Evolutionary conservation across 2,329 filamentous ascomycete species (phyloP).

Genomic region (Botrytis pseudocinerea): DNA sequence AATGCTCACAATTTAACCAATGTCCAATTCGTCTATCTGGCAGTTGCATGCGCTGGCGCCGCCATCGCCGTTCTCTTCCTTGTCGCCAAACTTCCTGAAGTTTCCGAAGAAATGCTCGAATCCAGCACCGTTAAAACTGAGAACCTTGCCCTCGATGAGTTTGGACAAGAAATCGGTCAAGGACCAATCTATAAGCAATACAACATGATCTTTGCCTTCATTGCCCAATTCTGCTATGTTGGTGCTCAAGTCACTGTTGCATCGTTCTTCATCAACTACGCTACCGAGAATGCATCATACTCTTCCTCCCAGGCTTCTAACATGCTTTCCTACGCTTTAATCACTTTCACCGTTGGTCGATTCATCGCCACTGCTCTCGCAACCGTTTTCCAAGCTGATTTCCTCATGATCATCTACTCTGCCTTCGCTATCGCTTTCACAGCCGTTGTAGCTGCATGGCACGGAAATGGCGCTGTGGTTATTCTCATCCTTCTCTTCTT

Average conservation of each 20-base stretch:
- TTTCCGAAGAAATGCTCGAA: constrained; percentile 48
- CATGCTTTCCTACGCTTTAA: constrained; percentile 73
- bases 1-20: constrained; percentile 68
- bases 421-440: constrained; percentile 50
- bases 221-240: constrained; percentile 77
- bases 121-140: constrained; percentile 39
- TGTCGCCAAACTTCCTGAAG: constrained; percentile 64
- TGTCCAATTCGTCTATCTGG: constrained; percentile 84
- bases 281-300: constrained; percentile 58
- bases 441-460: constrained; percentile 27
- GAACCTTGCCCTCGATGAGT: constrained; percentile 53
- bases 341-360: constrained; percentile 69
- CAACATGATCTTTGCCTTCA: constrained; percentile 71
- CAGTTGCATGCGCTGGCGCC: constrained; percentile 72
- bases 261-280: constrained; percentile 72
- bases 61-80: constrained; percentile 66
- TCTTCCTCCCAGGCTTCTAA: constrained; percentile 57
- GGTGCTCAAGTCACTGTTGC: constrained; percentile 70
- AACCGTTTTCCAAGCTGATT: constrained; percentile 47
- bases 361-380: constrained; percentile 59
- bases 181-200: constrained; percentile 71
- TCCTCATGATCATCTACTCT: constrained; percentile 66
- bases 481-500: constrained; percentile 73
- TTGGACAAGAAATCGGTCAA: constrained; percentile 47
- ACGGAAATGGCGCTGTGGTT: constrained; percentile 50